These are phyloP conservation scores for Phylloporus rhodoxanthus DNA, from an alignment of 768 basidiomycete species.

Conservation along the genomic window DNA sequence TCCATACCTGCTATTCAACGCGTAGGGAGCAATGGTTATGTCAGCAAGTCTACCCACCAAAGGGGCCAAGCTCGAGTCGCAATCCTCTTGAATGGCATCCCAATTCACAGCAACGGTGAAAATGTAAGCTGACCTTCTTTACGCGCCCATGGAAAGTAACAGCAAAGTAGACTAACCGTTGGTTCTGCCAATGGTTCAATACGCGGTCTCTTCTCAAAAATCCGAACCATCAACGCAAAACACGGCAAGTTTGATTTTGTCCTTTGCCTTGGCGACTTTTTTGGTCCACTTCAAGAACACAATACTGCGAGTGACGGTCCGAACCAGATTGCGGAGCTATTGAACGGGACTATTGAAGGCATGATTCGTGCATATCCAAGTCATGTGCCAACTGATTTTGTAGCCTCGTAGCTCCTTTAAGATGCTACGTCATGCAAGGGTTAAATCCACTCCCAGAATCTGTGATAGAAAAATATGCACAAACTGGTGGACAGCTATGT, in stretches of 20 bases:
- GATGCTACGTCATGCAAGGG: slow-evolving; percentile 92
- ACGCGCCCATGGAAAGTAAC: slow-evolving; percentile 1
- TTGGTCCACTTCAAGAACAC: slow-evolving; percentile 48
- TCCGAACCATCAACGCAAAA: slow-evolving; percentile 80
- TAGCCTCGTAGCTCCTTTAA: slow-evolving; percentile 62
- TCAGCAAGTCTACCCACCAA: slow-evolving; percentile 10
- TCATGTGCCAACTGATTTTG: slow-evolving; percentile 9
- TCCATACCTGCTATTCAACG: slow-evolving; percentile 37
- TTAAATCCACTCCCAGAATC: slow-evolving; percentile 63
- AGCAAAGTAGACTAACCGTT: slow-evolving; percentile 54
- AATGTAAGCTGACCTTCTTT: slow-evolving; percentile 23
- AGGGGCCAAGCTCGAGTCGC: not conserved
- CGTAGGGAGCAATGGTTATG: slow-evolving; percentile 13
- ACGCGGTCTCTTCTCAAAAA: slow-evolving; percentile 68
- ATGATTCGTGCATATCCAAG: slow-evolving; percentile 9
- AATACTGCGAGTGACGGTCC: slow-evolving; percentile 31
- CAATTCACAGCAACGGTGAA: slow-evolving; percentile 19
- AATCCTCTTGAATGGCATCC: slow-evolving; percentile 22
- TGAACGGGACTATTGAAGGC: slow-evolving; percentile 69
- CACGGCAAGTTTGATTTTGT: slow-evolving; percentile 89
- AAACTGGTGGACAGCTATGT: slow-evolving; percentile 74
- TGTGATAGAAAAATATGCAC: slow-evolving; percentile 70
- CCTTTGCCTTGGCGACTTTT: slow-evolving; percentile 82
- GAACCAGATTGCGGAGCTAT: slow-evolving; percentile 52
- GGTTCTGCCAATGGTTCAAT: slow-evolving; percentile 77